Evolutionary conservation across 805 yeast genomes (phyloP).

Genomic region (Candida piceae): DNA sequence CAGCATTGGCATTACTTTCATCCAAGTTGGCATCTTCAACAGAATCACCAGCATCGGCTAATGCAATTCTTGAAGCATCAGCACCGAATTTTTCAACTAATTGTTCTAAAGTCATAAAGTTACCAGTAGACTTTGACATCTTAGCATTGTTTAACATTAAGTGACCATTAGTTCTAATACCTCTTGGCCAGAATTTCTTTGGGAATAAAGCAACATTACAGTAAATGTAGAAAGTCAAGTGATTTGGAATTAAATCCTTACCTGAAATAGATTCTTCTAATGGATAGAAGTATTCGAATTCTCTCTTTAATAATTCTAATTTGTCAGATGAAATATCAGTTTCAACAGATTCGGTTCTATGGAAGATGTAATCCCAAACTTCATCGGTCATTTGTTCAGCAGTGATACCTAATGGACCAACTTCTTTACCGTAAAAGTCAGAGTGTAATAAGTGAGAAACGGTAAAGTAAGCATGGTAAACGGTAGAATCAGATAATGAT

Average conservation of each 20-base stretch:
- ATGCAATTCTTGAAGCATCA: slow-evolving; percentile 93
- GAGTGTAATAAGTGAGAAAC: slow-evolving; percentile 79
- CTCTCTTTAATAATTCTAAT: slow-evolving; percentile 75
- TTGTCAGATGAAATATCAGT: slow-evolving; percentile 60
- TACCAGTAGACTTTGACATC: slow-evolving; percentile 98
- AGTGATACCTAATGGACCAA: slow-evolving; percentile 68
- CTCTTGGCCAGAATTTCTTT: slow-evolving; percentile 85
- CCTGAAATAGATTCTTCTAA: slow-evolving; percentile 89
- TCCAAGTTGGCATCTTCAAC: slow-evolving; percentile 98
- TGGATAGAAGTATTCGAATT: slow-evolving; percentile 96
- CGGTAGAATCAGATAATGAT: slow-evolving; percentile 91
- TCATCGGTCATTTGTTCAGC: slow-evolving; percentile 89
- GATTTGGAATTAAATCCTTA: slow-evolving; percentile 96
- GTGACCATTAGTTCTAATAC: slow-evolving; percentile 94
- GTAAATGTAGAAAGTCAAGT: slow-evolving; percentile 92
- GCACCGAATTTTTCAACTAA: slow-evolving; percentile 89
- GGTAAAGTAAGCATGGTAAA: slow-evolving; percentile 93
- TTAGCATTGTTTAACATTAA: slow-evolving; percentile 91
- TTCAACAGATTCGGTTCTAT: slow-evolving; percentile 55
- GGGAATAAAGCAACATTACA: slow-evolving; percentile 92
- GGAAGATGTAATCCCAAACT: slow-evolving; percentile 87
- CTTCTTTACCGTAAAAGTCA: slow-evolving; percentile 75
- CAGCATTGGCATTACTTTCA: slow-evolving; percentile 94
- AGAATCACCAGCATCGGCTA: slow-evolving; percentile 98
- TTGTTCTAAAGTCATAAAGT: slow-evolving; percentile 86